Percentiles rank a stretch among this genome's conserved stretches.
Evolutionary conservation across 2,329 filamentous ascomycete species (phyloP).

Genomic region (Fusarium annulatum): DNA sequence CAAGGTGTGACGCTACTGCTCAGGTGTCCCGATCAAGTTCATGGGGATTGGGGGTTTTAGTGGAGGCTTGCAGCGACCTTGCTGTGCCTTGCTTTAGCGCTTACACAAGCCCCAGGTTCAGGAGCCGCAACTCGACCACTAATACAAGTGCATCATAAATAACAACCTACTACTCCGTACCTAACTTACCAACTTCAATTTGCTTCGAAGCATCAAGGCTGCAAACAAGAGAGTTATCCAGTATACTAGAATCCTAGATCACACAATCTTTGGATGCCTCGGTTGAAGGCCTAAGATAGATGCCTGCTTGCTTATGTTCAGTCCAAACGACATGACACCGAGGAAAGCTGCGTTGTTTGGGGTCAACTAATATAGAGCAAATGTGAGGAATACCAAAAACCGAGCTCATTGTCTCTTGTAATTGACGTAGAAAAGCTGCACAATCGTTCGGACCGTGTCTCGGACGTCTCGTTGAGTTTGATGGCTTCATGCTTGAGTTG

Average conservation of each 20-base stretch:
- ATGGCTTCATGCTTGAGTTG: background rate
- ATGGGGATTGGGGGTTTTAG: background rate
- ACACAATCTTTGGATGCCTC: background rate
- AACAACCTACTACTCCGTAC: background rate
- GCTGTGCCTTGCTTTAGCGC: slow-evolving; percentile 1
- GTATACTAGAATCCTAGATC: background rate
- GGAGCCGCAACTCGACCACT: background rate
- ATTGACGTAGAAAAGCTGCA: background rate
- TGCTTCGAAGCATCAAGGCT: background rate
- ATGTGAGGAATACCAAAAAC: background rate
- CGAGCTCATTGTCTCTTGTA: background rate
- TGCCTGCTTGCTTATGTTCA: background rate
- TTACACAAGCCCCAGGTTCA: background rate
- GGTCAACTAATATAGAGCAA: background rate
- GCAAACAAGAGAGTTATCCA: background rate
- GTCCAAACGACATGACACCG: background rate
- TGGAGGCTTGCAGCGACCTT: slow-evolving; percentile 3
- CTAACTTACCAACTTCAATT: background rate
- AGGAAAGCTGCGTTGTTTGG: background rate
- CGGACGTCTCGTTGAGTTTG: background rate
- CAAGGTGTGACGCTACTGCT: slow-evolving; percentile 7
- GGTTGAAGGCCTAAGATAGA: background rate
- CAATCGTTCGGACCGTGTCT: background rate
- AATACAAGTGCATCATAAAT: background rate
- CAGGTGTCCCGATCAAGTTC: slow-evolving; percentile 2